phyloP scores from a whole-genome alignment of 495 filamentous ascomycete species.

The Penicillium steckii region DNA sequence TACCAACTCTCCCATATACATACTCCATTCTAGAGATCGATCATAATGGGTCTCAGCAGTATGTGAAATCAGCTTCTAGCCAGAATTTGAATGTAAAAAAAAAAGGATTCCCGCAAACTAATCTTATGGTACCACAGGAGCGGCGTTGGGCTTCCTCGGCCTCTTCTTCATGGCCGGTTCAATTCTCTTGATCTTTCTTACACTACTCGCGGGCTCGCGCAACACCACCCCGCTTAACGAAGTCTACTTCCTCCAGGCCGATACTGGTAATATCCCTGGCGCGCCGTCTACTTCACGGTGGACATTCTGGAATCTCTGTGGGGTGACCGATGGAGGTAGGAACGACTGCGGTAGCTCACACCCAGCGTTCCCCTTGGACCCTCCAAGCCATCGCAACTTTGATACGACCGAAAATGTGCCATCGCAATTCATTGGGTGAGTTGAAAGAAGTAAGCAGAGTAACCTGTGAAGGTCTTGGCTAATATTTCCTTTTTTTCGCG shows the following conservation, averaged over 20 bases:
- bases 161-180: slow-evolving; percentile 74
- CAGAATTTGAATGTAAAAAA: background rate
- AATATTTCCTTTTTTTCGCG: background rate
- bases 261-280: slow-evolving; percentile 66
- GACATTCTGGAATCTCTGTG: slow-evolving; percentile 83
- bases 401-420: slow-evolving; percentile 56
- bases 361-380: slow-evolving; percentile 65
- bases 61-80: slow-evolving; percentile 6
- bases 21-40: background rate
- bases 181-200: slow-evolving; percentile 75
- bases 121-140: slow-evolving; percentile 31
- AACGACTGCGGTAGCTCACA: slow-evolving; percentile 55
- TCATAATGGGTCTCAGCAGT: slow-evolving; percentile 38
- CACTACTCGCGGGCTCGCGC: slow-evolving; percentile 68
- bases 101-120: slow-evolving; percentile 2
- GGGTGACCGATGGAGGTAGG: slow-evolving; percentile 46
- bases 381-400: slow-evolving; percentile 57
- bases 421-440: slow-evolving; percentile 52
- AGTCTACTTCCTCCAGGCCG: slow-evolving; percentile 80
- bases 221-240: slow-evolving; percentile 61
- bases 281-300: slow-evolving; percentile 69
- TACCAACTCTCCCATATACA: background rate
- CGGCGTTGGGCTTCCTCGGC: slow-evolving; percentile 55
- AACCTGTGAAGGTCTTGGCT: background rate
- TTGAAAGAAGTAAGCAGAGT: too few species aligned